These are phyloP conservation scores for Amoebophrya sp. DNA, from an alignment of 169 alveolate genomes.

Conservation along the genomic window DNA sequence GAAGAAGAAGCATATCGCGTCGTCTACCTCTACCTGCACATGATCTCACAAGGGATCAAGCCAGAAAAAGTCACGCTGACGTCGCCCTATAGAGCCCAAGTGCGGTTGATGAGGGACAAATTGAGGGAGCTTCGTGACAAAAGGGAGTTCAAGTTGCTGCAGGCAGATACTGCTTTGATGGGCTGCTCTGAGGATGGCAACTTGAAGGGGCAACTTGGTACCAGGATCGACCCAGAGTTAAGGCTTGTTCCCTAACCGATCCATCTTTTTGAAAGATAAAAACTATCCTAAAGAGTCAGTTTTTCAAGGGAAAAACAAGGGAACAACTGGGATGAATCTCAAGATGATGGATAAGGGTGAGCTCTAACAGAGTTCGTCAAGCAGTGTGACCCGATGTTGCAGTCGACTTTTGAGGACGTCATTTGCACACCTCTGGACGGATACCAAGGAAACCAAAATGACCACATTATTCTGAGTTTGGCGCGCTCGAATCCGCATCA, in stretches of 20 bases:
- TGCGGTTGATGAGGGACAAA: background rate
- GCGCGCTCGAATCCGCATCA: background rate
- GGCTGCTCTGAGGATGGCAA: too few relatives aligned
- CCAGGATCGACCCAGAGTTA: too few relatives aligned
- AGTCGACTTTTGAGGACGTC: background rate
- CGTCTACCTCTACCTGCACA: background rate
- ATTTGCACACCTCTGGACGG: background rate
- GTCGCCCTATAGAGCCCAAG: background rate
- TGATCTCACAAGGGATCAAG: background rate
- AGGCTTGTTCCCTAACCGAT: too few relatives aligned
- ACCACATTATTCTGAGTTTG: background rate
- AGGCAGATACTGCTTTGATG: too few relatives aligned
- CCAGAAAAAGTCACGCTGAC: background rate
- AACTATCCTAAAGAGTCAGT: too few relatives aligned
- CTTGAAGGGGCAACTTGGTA: too few relatives aligned
- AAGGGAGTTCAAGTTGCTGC: background rate
- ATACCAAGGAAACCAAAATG: background rate
- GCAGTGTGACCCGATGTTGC: too few relatives aligned
- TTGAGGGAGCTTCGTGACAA: background rate
- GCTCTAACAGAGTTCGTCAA: too few relatives aligned
- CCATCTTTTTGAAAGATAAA: too few relatives aligned
- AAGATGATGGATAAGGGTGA: too few relatives aligned
- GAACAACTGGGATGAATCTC: too few relatives aligned
- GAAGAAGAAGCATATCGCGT: background rate
- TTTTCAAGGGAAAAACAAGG: too few relatives aligned